Evolutionary conservation across 352 stramenopile genomes (phyloP), one percentile per base, ranked within the genome.

Genomic region (Phytophthora sojae): DNA sequence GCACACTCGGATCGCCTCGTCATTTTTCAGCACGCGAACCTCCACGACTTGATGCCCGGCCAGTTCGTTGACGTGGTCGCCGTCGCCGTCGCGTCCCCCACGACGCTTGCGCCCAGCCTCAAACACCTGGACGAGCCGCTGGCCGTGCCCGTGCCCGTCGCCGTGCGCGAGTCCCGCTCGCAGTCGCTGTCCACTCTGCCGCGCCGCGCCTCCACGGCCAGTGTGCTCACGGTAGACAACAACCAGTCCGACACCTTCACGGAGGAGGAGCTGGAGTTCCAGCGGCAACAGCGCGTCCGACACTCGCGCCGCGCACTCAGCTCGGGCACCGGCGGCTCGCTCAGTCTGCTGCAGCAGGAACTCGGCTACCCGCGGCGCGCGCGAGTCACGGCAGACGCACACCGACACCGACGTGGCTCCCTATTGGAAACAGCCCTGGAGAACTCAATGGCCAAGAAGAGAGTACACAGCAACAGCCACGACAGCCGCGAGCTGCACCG

Each of bases 261-360:
- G 14, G 62, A 81, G 58, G 62, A 81, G 9, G 61, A 79, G 57
- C 23, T 60, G 44, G 64, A 80, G 19, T 53, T 75, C 21, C 60
- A 77, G 21, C 63, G 56, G 6, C 73, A 85, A 17, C 70, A 74
- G 50, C 66, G 32, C 7, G 37, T 54, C 3, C 68, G 73, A 0
- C 58, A 74, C 53, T 65, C 77, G 21, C 81, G 84, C 3, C 84
- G 86, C 45, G 76, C 83, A 32, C 83, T 91, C 63, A 92, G 83
- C 61, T 86, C 82, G 21, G 84, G 88, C 49, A 75, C 77, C 25
- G 57, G 69, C 44, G 71, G 63, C 17, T 78, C 72, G 12, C 70
- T 88, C 25, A 93, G 86, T 64, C 71, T 93, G 29, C 58, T 94
- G 37, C 86, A 94, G 49, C 66, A 91, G 51, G 86, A 94, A 68